Conservation (phyloP, 2,329 filamentous ascomycete species). For the Ophiostoma sp. region DNA sequence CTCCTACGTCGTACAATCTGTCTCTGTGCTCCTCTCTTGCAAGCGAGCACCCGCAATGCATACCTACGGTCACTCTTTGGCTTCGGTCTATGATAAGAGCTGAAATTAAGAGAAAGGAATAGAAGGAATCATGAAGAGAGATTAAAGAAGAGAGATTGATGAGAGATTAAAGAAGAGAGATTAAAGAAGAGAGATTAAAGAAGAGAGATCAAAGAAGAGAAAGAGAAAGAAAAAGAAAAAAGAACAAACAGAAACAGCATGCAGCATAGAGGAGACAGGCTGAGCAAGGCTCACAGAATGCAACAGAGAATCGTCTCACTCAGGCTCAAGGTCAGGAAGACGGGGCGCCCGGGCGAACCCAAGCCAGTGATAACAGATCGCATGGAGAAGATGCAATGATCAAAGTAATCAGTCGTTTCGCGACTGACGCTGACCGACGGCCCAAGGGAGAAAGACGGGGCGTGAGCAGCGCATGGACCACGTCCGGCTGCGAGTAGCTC, state of each 20-base stretch:
- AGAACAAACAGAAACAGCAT: background rate
- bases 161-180: too few species aligned
- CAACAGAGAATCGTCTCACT: too few species aligned
- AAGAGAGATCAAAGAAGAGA: too few species aligned
- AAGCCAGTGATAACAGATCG: conserved; percentile 7
- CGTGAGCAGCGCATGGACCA: conserved; percentile 1
- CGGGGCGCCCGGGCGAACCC: background rate
- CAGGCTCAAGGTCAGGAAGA: background rate
- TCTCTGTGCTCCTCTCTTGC: too few species aligned
- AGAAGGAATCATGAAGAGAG: background rate
- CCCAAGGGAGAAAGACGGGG: conserved; percentile 7
- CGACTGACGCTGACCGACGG: background rate
- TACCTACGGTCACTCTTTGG: background rate
- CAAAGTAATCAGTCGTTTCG: too few species aligned
- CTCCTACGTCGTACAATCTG: too few species aligned
- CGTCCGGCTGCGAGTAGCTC: background rate
- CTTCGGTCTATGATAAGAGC: background rate
- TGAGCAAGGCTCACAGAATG: background rate
- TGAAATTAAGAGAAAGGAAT: background rate
- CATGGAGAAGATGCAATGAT: background rate
- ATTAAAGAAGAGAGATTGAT: background rate
- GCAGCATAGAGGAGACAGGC: too few species aligned
- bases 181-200: too few species aligned
- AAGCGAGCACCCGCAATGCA: too few species aligned
- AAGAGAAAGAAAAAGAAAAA: background rate